Evolutionary conservation across 768 basidiomycete genomes (phyloP), one percentile per base, ranked within the genome.

Genomic region (Phaeotremella skinneri): DNA sequence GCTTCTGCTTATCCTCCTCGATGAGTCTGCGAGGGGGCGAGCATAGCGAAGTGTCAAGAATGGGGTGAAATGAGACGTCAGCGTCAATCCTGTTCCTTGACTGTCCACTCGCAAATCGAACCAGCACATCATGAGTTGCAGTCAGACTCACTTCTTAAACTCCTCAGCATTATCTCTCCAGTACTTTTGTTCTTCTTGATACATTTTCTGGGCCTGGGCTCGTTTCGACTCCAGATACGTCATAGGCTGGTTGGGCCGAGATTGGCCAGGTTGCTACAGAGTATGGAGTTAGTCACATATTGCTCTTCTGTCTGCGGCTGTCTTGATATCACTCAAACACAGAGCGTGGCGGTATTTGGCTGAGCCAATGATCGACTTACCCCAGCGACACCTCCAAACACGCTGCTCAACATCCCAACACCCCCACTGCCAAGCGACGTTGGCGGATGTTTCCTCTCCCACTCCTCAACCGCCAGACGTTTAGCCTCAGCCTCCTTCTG

Each of bases 401-500:
- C 49, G 13, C 62, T 57, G 52, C 68, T 67, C 23, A 77, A 49
- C 58, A 64, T 70, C 2, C 73, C 64, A 16, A 63, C 52, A 17
- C 69, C 73, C 0, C 52, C 61, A 20, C 70, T 67, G 31, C 52
- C 45, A 7, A 62, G 26, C 11, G 59, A 43, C 11, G 49, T 57
- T 25, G n/a, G n/a, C 32, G 62, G 74, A 58, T 80, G 74, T 53
- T 78, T 79, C 54, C 72, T 64, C 76, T 87, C 83, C 91, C 91
- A 96, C 67, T 91, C 88, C 55, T 87, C 89, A 9, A 90, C 70
- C 63, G 90, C 86, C 56, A 80, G 81, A 39, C 83, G 81, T 77
- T 92, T 96, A 50, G 84, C 83, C 73, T 88, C 88, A 0, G 85
- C 85, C 78, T 99, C 94, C 62, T 85, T 84, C 79, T 88, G 87